phyloP scores from a whole-genome alignment of 257 asterid genomes.

The Penstemon davidsonii region DNA sequence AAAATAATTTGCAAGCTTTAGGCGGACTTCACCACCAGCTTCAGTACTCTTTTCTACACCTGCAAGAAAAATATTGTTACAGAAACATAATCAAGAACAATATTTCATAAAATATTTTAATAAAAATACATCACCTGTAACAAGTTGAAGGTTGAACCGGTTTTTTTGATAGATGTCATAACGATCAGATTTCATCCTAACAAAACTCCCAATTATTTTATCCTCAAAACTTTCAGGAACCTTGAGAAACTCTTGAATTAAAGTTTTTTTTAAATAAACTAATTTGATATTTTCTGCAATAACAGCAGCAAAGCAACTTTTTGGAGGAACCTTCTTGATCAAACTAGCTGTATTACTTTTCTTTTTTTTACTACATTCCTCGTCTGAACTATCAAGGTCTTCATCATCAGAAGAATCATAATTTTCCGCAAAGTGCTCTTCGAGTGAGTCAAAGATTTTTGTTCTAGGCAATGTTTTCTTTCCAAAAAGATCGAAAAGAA shows the following conservation, averaged over 20 bases:
- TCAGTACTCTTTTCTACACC: conserved; percentile 54
- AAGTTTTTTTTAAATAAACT: conserved; percentile 62
- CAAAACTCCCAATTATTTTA: conserved; percentile 78
- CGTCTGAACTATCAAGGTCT: conserved; percentile 49
- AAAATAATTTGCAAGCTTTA: conserved; percentile 60
- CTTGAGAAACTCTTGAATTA: conserved; percentile 67
- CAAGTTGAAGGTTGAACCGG: conserved; percentile 76
- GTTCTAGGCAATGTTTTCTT: conserved; percentile 53
- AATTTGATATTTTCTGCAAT: conserved; percentile 72
- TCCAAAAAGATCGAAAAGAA: conserved; percentile 66
- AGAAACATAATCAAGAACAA: conserved; percentile 19
- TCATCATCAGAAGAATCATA: conserved; percentile 71
- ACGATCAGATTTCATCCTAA: conserved; percentile 81
- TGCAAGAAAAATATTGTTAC: conserved; percentile 32
- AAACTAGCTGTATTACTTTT: conserved; percentile 26
- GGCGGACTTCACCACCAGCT: conserved; percentile 48
- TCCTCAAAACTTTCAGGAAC: conserved; percentile 52
- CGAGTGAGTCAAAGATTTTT: conserved; percentile 65
- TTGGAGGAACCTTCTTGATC: conserved; percentile 50
- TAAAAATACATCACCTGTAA: conserved; percentile 52
- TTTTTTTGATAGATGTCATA: conserved; percentile 69
- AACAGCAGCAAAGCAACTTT: conserved; percentile 76
- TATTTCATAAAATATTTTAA: not conserved
- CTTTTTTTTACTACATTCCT: conserved; percentile 45
- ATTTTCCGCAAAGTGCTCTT: conserved; percentile 79